A percentile compares a stretch with the other conserved stretches of the same genome.
Conservation (phyloP, 2,329 filamentous ascomycete genomes). For the Teratosphaeria destructans region DNA sequence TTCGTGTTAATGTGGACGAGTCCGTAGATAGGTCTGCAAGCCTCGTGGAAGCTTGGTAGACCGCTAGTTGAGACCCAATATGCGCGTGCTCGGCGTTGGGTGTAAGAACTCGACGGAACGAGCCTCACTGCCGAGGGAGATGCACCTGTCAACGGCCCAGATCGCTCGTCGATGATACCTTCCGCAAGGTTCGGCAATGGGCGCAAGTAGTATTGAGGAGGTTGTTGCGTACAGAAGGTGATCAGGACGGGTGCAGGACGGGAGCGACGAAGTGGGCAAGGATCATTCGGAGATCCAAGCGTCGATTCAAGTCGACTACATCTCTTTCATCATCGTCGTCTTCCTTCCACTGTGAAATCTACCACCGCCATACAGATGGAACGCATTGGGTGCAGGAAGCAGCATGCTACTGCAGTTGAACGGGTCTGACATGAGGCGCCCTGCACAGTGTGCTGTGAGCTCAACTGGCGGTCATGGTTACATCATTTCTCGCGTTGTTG, state of each 20-base stretch:
- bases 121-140: no score
- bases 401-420: background rate
- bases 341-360: background rate
- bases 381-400: background rate
- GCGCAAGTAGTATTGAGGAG: background rate
- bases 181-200: no score
- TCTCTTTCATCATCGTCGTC: background rate
- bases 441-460: background rate
- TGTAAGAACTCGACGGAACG: no score
- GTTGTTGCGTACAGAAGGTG: background rate
- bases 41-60: no score
- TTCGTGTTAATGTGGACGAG: no score
- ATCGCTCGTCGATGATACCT: no score
- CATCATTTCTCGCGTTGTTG: background rate
- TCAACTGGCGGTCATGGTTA: background rate
- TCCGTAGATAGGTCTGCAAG: no score
- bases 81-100: no score
- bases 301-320: background rate
- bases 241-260: background rate
- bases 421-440: background rate
- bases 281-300: background rate
- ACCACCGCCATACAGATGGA: background rate
- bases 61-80: no score
- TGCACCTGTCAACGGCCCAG: no score
- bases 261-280: background rate